Base-by-base conservation (phyloP, 2,329 filamentous ascomycete species). In the Fusarium sp. region DNA sequence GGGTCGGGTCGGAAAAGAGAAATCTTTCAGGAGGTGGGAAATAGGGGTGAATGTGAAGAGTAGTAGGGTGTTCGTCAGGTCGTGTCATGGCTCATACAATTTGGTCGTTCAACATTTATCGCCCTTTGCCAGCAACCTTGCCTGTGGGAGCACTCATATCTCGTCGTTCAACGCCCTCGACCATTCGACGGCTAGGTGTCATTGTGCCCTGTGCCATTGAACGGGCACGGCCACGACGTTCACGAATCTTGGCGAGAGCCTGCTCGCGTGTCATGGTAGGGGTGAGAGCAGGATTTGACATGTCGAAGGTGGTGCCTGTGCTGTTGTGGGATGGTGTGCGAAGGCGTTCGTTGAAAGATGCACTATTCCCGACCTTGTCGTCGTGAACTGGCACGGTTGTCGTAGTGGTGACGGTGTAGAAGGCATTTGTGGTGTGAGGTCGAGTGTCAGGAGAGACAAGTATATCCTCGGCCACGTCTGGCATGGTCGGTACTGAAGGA, bases 221-320 rank as follows among this genome's bases (percentile, higher is more conserved):
- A 75, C 90, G 87, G 64, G 93, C 92, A 51, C 93, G 85, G 12
- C 92, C 92, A 60, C 93, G 85, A 35, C 93, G 87, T 82, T 94
- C 91, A 60, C 91, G 88, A 74, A 96, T 95, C 80, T 92, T 90
- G 63, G 92, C 92, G 22, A 96, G 87, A 7, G 93, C 93, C 81
- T 94, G 87, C 80, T 94, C 93, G 61, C 93, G 87, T 33, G 90
- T 90, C 88, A 92, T 90, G 44, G 90, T 92, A 10, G 90, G 89
- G 47, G 88, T 91, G 69, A 92, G 80, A 15, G 89, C 89, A 26
- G 89, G 88, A 79, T 90, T 88, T 68, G 82, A 87, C 45, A 84
- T 79, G 79, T 90, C 88, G 75, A 90, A 90, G 61, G 80, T 83
- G 28, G 61, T 74, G 20, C 73, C 79, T 64, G 74, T 81, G 72